Base-by-base conservation (phyloP, 2,329 filamentous ascomycete genomes). In the Sarocladium strictum region DNA sequence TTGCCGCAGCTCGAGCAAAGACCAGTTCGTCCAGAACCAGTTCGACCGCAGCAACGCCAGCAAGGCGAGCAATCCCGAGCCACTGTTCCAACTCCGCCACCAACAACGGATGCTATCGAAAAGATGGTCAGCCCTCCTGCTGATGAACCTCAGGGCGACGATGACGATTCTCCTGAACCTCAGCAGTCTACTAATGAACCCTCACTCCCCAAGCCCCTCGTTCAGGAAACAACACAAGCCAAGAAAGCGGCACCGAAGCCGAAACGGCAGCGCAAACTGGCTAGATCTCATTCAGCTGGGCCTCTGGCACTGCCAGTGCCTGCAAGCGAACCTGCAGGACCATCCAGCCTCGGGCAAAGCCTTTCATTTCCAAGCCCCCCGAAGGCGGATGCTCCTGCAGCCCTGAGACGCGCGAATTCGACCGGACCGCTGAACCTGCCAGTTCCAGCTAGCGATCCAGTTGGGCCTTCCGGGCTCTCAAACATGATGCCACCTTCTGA, bases 251-350 rank as follows among this genome's bases (percentile, higher is more conserved):
- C 27, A 15, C 40, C 56, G 23, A 60, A 59, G 37, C 58, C 55
- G 26, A 65, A 55, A 41, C 53, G 38, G 47, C 52, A 64, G 11
- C 64, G 68, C 53, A 61, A 64, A 3, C 50, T 71, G 2, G 60
- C 59, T 33, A 63, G 71, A 35, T 73, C 70, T 26, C 69, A 73
- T 17, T 73, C 71, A 2, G 63, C 69, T 2, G 70, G 72, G 0
- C 62, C 69, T 14, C 57, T 74, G 37, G 65, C 63, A 32, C 58
- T 73, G 7, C 69, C 72, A 17, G 58, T 69, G 19, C 65, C 69
- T 10, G 74, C 76, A 3, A 84, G 78, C 58, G 81, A 84, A 56
- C 78, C 80, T 10, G 65, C 66, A 23, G 66, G 72, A 1, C 75
- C 74, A 19, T 74, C 69, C 3, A 64, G 65, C 60, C 72, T 65